These are phyloP conservation scores for Saprolegnia diclina DNA, from an alignment of 352 stramenopile genomes.

Conservation along the genomic window DNA sequence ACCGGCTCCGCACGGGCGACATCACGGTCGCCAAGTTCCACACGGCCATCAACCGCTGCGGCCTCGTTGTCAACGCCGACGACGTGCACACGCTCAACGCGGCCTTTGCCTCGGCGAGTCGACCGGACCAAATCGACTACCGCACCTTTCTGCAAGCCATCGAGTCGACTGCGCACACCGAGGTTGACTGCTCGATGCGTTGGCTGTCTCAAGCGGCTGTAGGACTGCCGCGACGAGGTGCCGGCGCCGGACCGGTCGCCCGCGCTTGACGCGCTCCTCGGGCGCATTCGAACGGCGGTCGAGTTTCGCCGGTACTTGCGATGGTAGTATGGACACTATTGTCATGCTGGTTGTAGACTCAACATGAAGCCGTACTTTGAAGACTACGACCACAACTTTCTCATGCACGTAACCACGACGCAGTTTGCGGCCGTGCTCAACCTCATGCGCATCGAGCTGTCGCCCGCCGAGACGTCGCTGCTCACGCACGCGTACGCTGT, in stretches of 20 bases:
- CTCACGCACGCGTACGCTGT: conserved; percentile 51
- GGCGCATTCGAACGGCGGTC: conserved; percentile 13
- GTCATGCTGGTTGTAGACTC: conserved; percentile 26
- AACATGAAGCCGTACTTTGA: conserved; percentile 87
- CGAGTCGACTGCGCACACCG: conserved; percentile 30
- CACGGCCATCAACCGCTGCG: conserved; percentile 75
- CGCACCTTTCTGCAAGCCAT: conserved; percentile 57
- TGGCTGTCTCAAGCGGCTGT: neutral
- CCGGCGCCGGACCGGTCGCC: neutral
- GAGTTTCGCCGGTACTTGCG: conserved; percentile 8
- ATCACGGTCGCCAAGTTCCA: conserved; percentile 83
- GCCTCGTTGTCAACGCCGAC: conserved; percentile 52
- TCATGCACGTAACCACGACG: conserved; percentile 68
- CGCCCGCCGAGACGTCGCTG: conserved; percentile 44
- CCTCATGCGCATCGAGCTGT: conserved; percentile 68
- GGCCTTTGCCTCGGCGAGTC: conserved; percentile 52
- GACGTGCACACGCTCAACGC: conserved; percentile 59
- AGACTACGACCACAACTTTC: conserved; percentile 77
- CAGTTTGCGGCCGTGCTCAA: conserved; percentile 79
- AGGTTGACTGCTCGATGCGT: neutral
- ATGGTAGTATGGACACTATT: neutral
- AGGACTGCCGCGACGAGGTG: conserved; percentile 15
- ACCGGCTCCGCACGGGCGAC: conserved; percentile 72
- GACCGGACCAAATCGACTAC: conserved; percentile 77
- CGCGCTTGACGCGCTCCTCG: conserved; percentile 9